Evolutionary conservation across 2,329 filamentous ascomycete genomes (phyloP).

Genomic region (Mycogone perniciosa): DNA sequence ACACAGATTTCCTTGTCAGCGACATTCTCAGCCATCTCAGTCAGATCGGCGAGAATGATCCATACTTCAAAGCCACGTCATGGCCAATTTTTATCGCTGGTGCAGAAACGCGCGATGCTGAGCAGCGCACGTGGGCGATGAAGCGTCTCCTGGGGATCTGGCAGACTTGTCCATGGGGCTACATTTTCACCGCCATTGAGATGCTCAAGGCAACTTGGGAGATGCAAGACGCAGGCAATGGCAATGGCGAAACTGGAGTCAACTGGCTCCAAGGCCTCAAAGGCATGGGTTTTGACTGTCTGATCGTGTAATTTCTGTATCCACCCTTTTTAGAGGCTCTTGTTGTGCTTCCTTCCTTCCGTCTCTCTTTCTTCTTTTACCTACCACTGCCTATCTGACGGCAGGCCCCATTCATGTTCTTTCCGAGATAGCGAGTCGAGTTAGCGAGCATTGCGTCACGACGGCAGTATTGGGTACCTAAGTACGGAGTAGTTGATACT

Average conservation of each 20-base stretch:
- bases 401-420: background rate
- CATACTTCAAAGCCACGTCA: slow-evolving; percentile 53
- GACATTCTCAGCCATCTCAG: slow-evolving; percentile 47
- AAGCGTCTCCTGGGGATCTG: slow-evolving; percentile 40
- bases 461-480: too few relatives aligned
- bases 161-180: slow-evolving; percentile 43
- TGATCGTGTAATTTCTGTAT: slow-evolving; percentile 35
- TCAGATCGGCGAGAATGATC: slow-evolving; percentile 40
- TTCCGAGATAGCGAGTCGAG: background rate
- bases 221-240: slow-evolving; percentile 30
- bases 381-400: background rate
- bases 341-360: background rate
- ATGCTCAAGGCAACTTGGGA: slow-evolving; percentile 43
- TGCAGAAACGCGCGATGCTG: slow-evolving; percentile 43
- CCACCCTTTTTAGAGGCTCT: background rate
- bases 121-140: slow-evolving; percentile 46
- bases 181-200: slow-evolving; percentile 44
- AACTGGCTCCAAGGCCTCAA: slow-evolving; percentile 40
- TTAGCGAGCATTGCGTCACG: too few relatives aligned
- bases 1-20: slow-evolving; percentile 38
- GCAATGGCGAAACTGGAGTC: slow-evolving; percentile 16
- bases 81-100: slow-evolving; percentile 55
- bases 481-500: too few relatives aligned
- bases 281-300: slow-evolving; percentile 37
- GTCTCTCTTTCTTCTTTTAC: background rate